These are phyloP conservation scores for Hippophae rhamnoides DNA, from an alignment of 306 rosid genomes.

Conservation along the genomic window DNA sequence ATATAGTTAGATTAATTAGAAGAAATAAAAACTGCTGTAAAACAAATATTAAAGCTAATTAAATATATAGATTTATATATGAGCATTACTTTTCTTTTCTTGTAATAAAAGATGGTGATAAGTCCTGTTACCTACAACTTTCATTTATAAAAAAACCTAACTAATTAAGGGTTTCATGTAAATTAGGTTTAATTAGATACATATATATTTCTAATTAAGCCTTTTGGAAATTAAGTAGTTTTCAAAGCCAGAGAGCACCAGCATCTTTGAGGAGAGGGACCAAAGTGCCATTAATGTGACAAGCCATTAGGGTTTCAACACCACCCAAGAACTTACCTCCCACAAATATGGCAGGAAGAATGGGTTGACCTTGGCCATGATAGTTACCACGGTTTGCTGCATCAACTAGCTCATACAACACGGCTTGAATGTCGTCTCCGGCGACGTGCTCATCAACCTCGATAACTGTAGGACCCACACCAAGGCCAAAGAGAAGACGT, in stretches of 20 bases:
- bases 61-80: too few relatives aligned
- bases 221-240: not conserved
- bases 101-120: too few relatives aligned
- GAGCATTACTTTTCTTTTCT: too few relatives aligned
- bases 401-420: slow-evolving; percentile 28
- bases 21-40: too few relatives aligned
- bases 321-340: slow-evolving; percentile 83
- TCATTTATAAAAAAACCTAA: too few relatives aligned
- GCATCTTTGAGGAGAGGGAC: slow-evolving; percentile 69
- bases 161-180: too few relatives aligned
- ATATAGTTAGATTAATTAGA: too few relatives aligned
- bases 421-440: slow-evolving; percentile 36
- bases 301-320: slow-evolving; percentile 68
- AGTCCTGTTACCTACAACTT: too few relatives aligned
- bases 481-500: slow-evolving; percentile 71
- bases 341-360: slow-evolving; percentile 49
- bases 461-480: slow-evolving; percentile 61
- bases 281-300: slow-evolving; percentile 66
- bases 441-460: slow-evolving; percentile 56
- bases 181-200: too few relatives aligned
- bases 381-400: slow-evolving; percentile 22
- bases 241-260: slow-evolving; percentile 81
- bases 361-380: too few relatives aligned
- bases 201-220: too few relatives aligned
- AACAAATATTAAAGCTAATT: too few relatives aligned